phyloP scores from a whole-genome alignment of 2,329 filamentous ascomycete genomes.

The Phyllosticta citriasiana region DNA sequence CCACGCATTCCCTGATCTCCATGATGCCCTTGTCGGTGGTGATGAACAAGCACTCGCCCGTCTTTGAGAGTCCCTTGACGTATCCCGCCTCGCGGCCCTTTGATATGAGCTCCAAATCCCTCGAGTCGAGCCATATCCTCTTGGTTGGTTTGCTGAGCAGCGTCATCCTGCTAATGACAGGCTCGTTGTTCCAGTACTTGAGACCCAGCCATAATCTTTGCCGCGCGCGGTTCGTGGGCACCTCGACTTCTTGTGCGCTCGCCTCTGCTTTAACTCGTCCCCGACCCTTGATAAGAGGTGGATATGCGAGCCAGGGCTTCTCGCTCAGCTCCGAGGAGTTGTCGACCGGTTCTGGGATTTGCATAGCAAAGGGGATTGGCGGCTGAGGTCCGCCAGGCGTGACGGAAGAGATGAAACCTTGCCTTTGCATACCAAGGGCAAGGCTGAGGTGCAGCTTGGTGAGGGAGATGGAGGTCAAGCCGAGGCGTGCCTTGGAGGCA shows the following conservation, averaged over 20 bases:
- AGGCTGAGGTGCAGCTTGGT: conserved; percentile 71
- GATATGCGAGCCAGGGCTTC: conserved; percentile 33
- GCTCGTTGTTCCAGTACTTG: conserved; percentile 79
- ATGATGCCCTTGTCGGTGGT: conserved; percentile 68
- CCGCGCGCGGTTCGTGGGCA: conserved; percentile 54
- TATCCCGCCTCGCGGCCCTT: conserved; percentile 57
- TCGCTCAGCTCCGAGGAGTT: conserved; percentile 14
- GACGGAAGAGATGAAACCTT: conserved; percentile 72
- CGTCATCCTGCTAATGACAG: conserved; percentile 59
- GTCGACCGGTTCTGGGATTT: background rate
- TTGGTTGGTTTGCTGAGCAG: conserved; percentile 67
- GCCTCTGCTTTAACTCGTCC: conserved; percentile 32
- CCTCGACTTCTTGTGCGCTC: conserved; percentile 12
- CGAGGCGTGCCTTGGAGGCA: conserved; percentile 71
- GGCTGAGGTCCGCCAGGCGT: conserved; percentile 59
- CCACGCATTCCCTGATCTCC: conserved; percentile 73
- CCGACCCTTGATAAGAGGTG: conserved; percentile 1
- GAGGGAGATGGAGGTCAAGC: conserved; percentile 72
- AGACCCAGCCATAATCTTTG: conserved; percentile 78
- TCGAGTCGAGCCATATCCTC: conserved; percentile 54
- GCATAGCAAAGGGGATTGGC: conserved; percentile 13
- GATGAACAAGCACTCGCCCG: conserved; percentile 77
- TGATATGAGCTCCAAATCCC: conserved; percentile 54
- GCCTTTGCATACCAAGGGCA: conserved; percentile 66
- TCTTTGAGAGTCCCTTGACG: conserved; percentile 59